Base-by-base conservation (phyloP, 2,329 filamentous ascomycete genomes). In the Fusarium anguioides region DNA sequence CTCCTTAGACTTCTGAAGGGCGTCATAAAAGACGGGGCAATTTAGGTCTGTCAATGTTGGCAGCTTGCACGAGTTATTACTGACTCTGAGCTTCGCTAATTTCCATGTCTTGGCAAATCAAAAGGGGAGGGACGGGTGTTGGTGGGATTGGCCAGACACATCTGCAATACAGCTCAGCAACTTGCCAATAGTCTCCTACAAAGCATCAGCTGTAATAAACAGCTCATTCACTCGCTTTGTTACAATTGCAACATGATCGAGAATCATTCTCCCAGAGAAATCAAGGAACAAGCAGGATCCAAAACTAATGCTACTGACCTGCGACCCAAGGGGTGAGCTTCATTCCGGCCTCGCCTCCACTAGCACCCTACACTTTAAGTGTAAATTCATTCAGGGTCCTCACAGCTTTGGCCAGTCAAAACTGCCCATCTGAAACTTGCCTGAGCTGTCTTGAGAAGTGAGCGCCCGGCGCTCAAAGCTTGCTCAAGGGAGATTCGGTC, bases 121-220 rank as follows among this genome's bases (percentile, higher is more conserved):
- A 56, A 42, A 31, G 60, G 44, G 69, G 61, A 60, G 68, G 58
- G 65, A 45, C 65, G 62, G 68, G 55, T 66, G 39, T 36, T n/a
- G 26, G 42, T 26, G 45, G 57, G 67, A 72, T 72, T 72, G 66
- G 59, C 48, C 41, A 55, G 51, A 45, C 26, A 36, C 47, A 41
- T 53, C 40, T 52, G 48, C 36, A 44, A 44, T 44, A 48, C 51
- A 52, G 56, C 37, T 40, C 55, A 45, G 53, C 41, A 60, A 37
- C 39, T 35, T 53, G 61, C 45, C 50, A 54, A 62, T 50, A 66
- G 51, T 59, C 44, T 35, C 9, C 39, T 52, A 41, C 53, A 46
- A 39, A 55, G 26, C 29, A 23, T 49, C 37, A 44, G 60, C 53
- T 64, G 35, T 21, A 10, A 60, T 18, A 31, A 53, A 27, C 33